Percentiles rank a stretch among this genome's conserved stretches.
phyloP scores from a whole-genome alignment of 495 filamentous ascomycete genomes.

The Terfezia claveryi region DNA sequence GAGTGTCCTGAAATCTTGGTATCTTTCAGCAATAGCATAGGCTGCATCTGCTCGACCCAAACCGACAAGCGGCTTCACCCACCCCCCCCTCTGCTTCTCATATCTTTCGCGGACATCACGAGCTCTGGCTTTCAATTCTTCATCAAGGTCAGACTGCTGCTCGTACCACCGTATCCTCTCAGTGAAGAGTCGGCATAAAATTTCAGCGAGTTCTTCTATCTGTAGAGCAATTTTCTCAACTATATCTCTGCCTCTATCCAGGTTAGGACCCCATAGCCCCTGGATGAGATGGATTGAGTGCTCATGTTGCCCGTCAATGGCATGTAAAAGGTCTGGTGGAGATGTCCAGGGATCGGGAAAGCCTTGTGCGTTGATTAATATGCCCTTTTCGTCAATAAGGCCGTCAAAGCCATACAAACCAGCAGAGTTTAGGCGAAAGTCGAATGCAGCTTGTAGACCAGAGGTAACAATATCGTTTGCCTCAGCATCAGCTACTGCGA shows the following conservation, averaged over 20 bases:
- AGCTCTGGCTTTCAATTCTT: conserved; percentile 25
- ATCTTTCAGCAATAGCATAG: conserved; percentile 51
- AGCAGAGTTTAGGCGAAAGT: conserved; percentile 46
- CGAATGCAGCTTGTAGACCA: conserved; percentile 47
- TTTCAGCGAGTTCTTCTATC: conserved; percentile 13
- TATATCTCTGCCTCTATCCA: conserved; percentile 1
- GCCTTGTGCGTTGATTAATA: conserved; percentile 25
- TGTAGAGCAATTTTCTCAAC: conserved; percentile 8
- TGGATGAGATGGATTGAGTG: conserved; percentile 6
- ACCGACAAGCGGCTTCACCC: conserved; percentile 41
- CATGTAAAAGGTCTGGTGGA: conserved; percentile 8
- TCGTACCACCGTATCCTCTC: conserved; percentile 41
- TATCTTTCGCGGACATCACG: conserved; percentile 28
- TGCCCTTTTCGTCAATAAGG: conserved; percentile 43
- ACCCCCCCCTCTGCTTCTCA: conserved; percentile 32
- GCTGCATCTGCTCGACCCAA: conserved; percentile 45
- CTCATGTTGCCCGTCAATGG: conserved; percentile 10
- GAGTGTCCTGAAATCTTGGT: conserved; percentile 43
- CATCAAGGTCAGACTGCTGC: conserved; percentile 25
- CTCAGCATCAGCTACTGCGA: conserved; percentile 25
- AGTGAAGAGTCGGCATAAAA: conserved; percentile 35
- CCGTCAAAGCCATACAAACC: conserved; percentile 45
- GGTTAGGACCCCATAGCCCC: conserved; percentile 3
- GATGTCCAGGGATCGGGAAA: conserved; percentile 18
- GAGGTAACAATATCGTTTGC: conserved; percentile 57